A percentile compares a stretch with the other conserved stretches of the same genome.
Conservation (phyloP, 495 filamentous ascomycete genomes). For the Daldinia grandis region DNA sequence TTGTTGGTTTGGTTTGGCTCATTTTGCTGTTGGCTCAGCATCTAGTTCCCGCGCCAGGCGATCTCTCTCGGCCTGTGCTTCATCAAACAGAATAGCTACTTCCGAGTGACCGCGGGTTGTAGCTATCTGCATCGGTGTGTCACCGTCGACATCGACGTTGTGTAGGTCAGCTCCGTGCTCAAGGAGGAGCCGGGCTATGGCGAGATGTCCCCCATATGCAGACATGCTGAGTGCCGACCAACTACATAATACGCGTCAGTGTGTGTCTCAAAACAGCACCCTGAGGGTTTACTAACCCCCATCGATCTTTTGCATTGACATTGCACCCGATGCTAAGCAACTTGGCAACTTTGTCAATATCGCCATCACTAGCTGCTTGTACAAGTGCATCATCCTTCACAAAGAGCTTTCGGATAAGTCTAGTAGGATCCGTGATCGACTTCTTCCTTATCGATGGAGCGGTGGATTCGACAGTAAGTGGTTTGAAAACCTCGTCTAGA, state of each 20-base stretch:
- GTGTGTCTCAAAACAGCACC: neutral
- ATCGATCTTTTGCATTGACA: conserved; percentile 42
- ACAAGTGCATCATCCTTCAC: conserved; percentile 43
- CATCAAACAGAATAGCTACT: conserved; percentile 41
- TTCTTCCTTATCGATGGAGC: conserved; percentile 26
- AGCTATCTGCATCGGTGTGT: conserved; percentile 42
- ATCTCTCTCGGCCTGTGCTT: conserved; percentile 37
- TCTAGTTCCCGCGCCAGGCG: conserved; percentile 38
- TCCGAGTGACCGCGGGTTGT: conserved; percentile 41
- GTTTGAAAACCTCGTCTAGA: conserved; percentile 22
- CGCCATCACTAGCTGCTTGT: conserved; percentile 41
- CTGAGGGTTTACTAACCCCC: conserved; percentile 22
- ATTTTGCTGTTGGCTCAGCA: conserved; percentile 23
- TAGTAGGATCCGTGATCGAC: conserved; percentile 17
- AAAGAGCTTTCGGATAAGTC: conserved; percentile 34
- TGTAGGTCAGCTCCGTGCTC: conserved; percentile 46
- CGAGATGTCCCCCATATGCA: conserved; percentile 37
- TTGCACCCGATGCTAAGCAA: conserved; percentile 38
- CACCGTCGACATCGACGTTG: conserved; percentile 43
- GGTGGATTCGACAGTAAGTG: conserved; percentile 6
- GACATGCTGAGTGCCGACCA: conserved; percentile 46
- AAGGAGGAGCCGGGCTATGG: conserved; percentile 40
- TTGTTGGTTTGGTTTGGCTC: conserved; percentile 7
- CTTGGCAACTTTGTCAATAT: conserved; percentile 35
- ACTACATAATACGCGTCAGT: conserved; percentile 21